A percentile compares a stretch with the other conserved stretches of the same genome.
Evolutionary conservation across 2,329 filamentous ascomycete genomes (phyloP).

Genomic region (Neospermospora avenae): DNA sequence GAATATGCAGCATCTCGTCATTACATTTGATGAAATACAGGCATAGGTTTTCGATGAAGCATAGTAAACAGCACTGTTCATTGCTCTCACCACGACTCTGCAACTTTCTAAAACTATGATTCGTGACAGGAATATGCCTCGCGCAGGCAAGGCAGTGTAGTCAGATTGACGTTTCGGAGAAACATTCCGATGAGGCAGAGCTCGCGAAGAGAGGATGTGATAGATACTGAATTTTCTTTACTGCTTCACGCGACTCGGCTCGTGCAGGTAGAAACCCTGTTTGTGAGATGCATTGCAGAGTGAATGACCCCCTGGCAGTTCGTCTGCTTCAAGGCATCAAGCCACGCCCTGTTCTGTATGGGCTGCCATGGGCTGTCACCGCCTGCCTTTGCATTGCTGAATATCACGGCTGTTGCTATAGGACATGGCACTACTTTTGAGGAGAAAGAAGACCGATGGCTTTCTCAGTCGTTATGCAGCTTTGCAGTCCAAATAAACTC

Average conservation of each 20-base stretch:
- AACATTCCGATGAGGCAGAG: not conserved
- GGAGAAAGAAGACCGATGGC: not conserved
- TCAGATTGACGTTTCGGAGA: not conserved
- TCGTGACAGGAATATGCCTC: not conserved
- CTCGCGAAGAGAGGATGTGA: not conserved
- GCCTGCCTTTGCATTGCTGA: slow-evolving; percentile 12
- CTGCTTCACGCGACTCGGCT: slow-evolving; percentile 3
- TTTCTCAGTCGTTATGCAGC: slow-evolving; percentile 19
- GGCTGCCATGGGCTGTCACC: not conserved
- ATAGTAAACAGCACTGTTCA: not conserved
- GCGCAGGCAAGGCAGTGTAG: not conserved
- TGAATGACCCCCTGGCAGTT: slow-evolving; percentile 1
- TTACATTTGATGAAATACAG: not conserved
- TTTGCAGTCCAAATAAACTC: slow-evolving; percentile 1
- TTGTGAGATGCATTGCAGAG: slow-evolving; percentile 1
- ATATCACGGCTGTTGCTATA: too few species aligned
- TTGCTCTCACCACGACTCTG: not conserved
- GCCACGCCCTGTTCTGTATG: not conserved
- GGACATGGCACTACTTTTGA: not conserved
- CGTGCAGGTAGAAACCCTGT: slow-evolving; percentile 5
- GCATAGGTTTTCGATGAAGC: not conserved
- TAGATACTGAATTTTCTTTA: not conserved
- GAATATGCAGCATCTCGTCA: slow-evolving; percentile 7
- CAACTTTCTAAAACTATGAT: not conserved
- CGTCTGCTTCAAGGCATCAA: slow-evolving; percentile 5